Evolutionary conservation across 1,284 basidiomycete species (phyloP).

Genomic region (Retiboletus flavoniger): DNA sequence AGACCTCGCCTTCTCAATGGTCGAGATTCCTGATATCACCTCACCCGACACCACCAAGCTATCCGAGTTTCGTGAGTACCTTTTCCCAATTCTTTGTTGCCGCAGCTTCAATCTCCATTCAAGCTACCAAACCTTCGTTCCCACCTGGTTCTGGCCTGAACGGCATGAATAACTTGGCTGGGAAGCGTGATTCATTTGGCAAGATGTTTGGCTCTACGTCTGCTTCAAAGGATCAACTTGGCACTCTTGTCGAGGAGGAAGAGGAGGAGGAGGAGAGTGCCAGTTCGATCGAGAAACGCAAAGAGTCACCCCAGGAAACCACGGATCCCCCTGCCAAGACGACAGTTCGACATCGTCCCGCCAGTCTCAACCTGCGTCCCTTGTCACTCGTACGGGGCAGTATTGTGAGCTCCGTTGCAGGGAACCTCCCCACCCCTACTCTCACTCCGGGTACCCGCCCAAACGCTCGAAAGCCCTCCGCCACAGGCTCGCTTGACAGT

Average conservation of each 20-base stretch:
- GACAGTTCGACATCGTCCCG: conserved; percentile 54
- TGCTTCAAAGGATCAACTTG: conserved; percentile 68
- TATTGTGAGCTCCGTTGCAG: conserved; percentile 35
- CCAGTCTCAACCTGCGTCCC: conserved; percentile 65
- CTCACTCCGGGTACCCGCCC: conserved; percentile 46
- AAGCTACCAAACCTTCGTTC: conserved; percentile 55
- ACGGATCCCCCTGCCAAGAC: conserved; percentile 31
- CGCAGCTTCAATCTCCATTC: not conserved
- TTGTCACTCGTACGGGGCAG: conserved; percentile 61
- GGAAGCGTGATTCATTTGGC: conserved; percentile 75
- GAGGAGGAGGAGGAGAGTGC: conserved; percentile 68
- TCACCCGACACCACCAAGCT: conserved; percentile 53
- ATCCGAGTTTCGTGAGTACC: conserved; percentile 61
- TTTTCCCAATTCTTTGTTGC: conserved; percentile 4
- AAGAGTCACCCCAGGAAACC: conserved; percentile 10
- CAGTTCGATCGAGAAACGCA: conserved; percentile 7
- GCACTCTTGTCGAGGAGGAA: conserved; percentile 76
- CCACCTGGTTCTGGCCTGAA: conserved; percentile 44
- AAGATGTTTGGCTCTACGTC: conserved; percentile 61
- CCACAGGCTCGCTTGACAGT: conserved; percentile 42
- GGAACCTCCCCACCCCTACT: conserved; percentile 55
- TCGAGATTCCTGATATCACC: conserved; percentile 76
- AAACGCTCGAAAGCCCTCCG: conserved; percentile 48
- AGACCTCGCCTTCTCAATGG: conserved; percentile 62
- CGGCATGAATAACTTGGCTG: conserved; percentile 43